Conservation (phyloP, 2,329 filamentous ascomycete genomes). For the Neoascochyta sp. region DNA sequence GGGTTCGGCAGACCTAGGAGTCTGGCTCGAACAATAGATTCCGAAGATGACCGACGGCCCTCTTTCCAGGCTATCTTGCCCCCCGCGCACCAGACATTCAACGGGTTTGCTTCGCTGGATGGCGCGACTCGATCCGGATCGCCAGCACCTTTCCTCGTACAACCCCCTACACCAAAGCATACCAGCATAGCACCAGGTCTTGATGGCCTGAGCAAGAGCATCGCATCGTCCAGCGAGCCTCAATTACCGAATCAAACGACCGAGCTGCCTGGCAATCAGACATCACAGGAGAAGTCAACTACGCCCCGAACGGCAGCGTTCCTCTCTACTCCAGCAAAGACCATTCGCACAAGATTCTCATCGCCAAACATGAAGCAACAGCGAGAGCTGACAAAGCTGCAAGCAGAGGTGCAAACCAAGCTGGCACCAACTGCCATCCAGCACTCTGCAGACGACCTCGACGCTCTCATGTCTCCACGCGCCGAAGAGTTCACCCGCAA, state of each 20-base stretch:
- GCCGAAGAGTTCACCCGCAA: conserved; percentile 66
- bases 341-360: conserved; percentile 37
- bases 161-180: conserved; percentile 11
- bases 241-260: too few species aligned
- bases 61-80: conserved; percentile 38
- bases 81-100: conserved; percentile 31
- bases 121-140: conserved; percentile 29
- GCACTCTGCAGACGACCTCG: conserved; percentile 39
- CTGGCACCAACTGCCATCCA: conserved; percentile 27
- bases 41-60: conserved; percentile 26
- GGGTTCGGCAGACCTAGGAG: conserved; percentile 23
- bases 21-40: conserved; percentile 13
- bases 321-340: conserved; percentile 29
- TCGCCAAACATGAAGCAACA: conserved; percentile 41
- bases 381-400: conserved; percentile 37
- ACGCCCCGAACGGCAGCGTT: conserved; percentile 16
- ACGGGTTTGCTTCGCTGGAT: conserved; percentile 37
- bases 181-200: conserved; percentile 12
- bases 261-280: conserved; percentile 5
- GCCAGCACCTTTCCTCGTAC: conserved; percentile 8
- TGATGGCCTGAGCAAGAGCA: conserved; percentile 24
- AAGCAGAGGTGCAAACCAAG: conserved; percentile 39
- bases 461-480: conserved; percentile 66
- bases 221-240: conserved; percentile 6
- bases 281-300: conserved; percentile 13